Conservation (phyloP, 1,284 basidiomycete genomes). For the Omphalotus olearius region DNA sequence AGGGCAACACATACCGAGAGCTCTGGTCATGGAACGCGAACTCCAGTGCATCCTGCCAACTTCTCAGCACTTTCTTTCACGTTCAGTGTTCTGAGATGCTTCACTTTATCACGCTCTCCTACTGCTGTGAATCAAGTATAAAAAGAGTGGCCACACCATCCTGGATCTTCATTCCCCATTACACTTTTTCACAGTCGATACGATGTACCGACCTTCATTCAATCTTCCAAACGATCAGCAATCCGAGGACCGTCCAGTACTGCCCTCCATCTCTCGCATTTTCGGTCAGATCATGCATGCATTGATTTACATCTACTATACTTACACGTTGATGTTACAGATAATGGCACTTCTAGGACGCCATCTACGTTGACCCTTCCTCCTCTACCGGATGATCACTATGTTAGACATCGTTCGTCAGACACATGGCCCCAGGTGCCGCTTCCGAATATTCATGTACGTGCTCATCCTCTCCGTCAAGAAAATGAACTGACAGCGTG, state of each 20-base stretch:
- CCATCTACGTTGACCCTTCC: conserved; percentile 20
- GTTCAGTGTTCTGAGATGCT: no score
- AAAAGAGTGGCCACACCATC: no score
- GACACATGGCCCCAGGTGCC: conserved; percentile 13
- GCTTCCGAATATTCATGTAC: conserved; percentile 6
- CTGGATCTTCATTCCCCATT: no score
- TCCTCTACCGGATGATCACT: conserved; percentile 16
- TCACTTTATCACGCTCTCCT: no score
- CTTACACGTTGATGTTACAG: conserved; percentile 1
- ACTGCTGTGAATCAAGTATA: no score
- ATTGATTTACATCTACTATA: neutral
- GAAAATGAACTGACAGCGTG: no score
- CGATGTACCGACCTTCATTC: neutral
- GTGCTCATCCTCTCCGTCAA: neutral
- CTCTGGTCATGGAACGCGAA: no score
- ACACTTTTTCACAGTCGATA: no score
- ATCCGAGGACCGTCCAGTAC: conserved; percentile 18
- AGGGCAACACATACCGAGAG: no score
- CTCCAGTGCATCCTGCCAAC: no score
- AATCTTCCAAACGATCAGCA: conserved; percentile 12
- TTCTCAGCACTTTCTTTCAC: no score
- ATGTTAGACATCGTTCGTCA: conserved; percentile 2
- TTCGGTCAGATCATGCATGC: conserved; percentile 16
- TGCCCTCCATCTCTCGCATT: conserved; percentile 24
- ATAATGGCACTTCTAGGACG: conserved; percentile 9